These are phyloP conservation scores for Colletotrichum camelliae DNA, from an alignment of 2,329 filamentous ascomycete genomes.

Conservation along the genomic window DNA sequence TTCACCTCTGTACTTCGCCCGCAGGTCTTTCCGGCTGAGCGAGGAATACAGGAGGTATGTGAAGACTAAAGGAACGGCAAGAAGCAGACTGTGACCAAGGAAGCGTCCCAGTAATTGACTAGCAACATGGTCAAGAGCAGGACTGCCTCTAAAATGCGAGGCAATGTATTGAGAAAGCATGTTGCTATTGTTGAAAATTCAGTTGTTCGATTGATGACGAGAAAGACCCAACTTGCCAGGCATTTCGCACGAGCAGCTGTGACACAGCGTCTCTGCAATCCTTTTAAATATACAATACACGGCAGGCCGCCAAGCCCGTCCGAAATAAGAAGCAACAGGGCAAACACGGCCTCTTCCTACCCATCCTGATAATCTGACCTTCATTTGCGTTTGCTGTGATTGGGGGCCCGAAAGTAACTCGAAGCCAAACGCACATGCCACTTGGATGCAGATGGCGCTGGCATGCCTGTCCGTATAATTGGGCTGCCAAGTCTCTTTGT, in stretches of 20 bases:
- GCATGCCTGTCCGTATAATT: not conserved
- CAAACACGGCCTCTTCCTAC: not conserved
- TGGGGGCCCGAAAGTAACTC: not conserved
- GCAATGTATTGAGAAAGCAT: not conserved
- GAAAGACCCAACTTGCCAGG: not conserved
- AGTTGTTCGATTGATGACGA: not conserved
- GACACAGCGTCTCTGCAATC: not conserved
- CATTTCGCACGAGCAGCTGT: not conserved
- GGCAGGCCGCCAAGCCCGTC: not conserved
- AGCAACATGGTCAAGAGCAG: not conserved
- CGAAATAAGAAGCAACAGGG: not conserved
- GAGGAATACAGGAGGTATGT: not conserved
- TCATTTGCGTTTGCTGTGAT: not conserved
- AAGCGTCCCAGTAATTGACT: not conserved
- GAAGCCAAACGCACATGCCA: not conserved
- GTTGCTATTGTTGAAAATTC: not conserved
- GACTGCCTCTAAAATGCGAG: not conserved
- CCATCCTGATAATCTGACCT: not conserved
- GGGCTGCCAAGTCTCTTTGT: not conserved
- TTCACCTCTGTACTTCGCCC: not conserved
- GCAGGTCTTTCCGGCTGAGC: not conserved
- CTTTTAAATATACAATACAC: not conserved
- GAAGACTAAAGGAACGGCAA: not conserved
- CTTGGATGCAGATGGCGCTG: not conserved
- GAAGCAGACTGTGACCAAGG: not conserved